phyloP scores from a whole-genome alignment of 1,284 basidiomycete genomes.

The Veloboletus limbatus region DNA sequence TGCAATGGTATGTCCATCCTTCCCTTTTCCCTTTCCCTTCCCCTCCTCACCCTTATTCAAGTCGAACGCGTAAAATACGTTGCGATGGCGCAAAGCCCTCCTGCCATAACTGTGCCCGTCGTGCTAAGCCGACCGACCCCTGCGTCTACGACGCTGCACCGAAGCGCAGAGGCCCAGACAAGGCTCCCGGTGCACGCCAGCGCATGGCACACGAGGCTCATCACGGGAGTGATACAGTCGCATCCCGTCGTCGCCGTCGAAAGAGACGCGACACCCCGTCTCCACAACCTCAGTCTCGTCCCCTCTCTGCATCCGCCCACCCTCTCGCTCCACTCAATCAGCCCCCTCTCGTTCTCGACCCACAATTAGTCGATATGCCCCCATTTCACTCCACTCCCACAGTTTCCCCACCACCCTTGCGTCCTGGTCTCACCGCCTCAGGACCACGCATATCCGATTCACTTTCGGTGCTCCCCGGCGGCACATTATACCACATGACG shows the following conservation, averaged over 20 bases:
- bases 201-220: constrained; percentile 43
- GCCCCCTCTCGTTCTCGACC: constrained; percentile 22
- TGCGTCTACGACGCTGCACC: constrained; percentile 67
- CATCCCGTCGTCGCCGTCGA: constrained; percentile 39
- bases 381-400: constrained; percentile 6
- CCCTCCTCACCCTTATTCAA: constrained; percentile 28
- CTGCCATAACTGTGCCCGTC: constrained; percentile 67
- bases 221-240: constrained; percentile 23
- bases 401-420: not conserved
- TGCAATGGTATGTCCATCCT: constrained; percentile 67
- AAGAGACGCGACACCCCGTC: constrained; percentile 12
- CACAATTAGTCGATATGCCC: constrained; percentile 22
- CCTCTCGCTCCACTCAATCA: constrained; percentile 8
- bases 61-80: constrained; percentile 73
- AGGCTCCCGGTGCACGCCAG: constrained; percentile 68
- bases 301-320: not conserved
- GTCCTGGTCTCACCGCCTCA: not conserved
- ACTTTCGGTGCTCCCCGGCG: constrained; percentile 4
- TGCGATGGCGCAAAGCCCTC: constrained; percentile 75
- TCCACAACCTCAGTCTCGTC: constrained; percentile 8
- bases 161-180: constrained; percentile 75
- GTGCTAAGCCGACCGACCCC: constrained; percentile 39
- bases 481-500: constrained; percentile 13
- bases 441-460: constrained; percentile 8
- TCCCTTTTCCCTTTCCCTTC: not conserved